Evolutionary conservation across 208 protist species (phyloP).

Genomic region (Tritrichomonas musculus): DNA sequence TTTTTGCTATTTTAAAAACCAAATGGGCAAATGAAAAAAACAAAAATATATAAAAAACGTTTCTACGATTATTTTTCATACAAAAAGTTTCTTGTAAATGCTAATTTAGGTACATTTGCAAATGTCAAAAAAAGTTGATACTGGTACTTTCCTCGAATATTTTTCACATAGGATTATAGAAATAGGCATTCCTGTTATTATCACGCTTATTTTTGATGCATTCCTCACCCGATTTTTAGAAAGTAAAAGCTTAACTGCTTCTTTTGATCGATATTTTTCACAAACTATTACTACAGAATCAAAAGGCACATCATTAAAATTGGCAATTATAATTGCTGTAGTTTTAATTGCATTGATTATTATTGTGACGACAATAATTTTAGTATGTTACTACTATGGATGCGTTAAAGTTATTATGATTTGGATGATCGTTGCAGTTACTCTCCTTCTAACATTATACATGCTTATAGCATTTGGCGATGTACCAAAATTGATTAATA

Average conservation of each 20-base stretch:
- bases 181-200: constrained; percentile 1
- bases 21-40: too few relatives aligned
- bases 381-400: neutral
- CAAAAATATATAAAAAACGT: too few relatives aligned
- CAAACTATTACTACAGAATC: neutral
- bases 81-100: too few relatives aligned
- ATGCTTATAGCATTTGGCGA: neutral
- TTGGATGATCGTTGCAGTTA: constrained; percentile 17
- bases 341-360: neutral
- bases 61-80: too few relatives aligned
- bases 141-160: neutral
- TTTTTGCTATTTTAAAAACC: too few relatives aligned
- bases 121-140: too few relatives aligned
- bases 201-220: neutral
- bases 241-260: neutral
- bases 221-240: neutral
- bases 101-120: too few relatives aligned
- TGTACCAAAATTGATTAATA: neutral
- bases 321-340: neutral
- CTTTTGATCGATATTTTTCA: neutral
- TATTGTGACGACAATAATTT: neutral
- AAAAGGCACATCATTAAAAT: neutral
- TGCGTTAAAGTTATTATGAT: neutral
- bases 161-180: neutral
- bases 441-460: neutral